Evolutionary conservation across 257 asterid genomes (phyloP), one percentile per base, ranked within the genome.

Genomic region (Solanum piurae): DNA sequence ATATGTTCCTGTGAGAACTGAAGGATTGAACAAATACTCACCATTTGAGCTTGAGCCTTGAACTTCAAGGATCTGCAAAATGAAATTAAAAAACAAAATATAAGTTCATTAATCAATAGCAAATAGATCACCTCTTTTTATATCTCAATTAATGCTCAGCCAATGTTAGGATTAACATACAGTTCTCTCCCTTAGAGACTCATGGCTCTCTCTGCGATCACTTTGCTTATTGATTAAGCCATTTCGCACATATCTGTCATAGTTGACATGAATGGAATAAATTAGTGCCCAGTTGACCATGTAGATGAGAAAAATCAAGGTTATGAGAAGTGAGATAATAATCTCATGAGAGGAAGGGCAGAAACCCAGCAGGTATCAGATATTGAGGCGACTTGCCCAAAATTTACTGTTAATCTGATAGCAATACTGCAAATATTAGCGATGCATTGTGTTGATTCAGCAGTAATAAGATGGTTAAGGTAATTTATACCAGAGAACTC

Each of bases 51-150:
- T 91, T 84, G 95, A 85, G 83, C 89, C 91, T 88, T 71, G 94
- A 91, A 86, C 88, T 88, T 90, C 94, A 86, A 66, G 83, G 31
- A 55, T 87, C 97, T 94, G 95, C 90, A 93, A 88, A 90, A 83
- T 40, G 87, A 29, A 83, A 68, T 74, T 52, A 69, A 40, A 88
- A 33, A 44, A 89, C 49, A 42, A 42, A 42, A 42, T 7, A 77
- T 16, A 76, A 27, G 38, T 86, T 27, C 85, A 60, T 44, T 38
- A 64, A 52, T 49, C n/a, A 66, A 68, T 64, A 66, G 86, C 36
- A 89, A 83, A 55, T 42, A 85, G 55, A 86, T 80, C 18, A 80
- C 68, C 46, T 33, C 31, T 49, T 82, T 31, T 82, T 82, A 49
- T 49, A 37, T 27, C 69, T 31, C 86, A 82, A 20, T 29, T 11